These are phyloP conservation scores for Batkoa obscura DNA, from an alignment of 371 early-diverging fungal genomes.

Conservation along the genomic window DNA sequence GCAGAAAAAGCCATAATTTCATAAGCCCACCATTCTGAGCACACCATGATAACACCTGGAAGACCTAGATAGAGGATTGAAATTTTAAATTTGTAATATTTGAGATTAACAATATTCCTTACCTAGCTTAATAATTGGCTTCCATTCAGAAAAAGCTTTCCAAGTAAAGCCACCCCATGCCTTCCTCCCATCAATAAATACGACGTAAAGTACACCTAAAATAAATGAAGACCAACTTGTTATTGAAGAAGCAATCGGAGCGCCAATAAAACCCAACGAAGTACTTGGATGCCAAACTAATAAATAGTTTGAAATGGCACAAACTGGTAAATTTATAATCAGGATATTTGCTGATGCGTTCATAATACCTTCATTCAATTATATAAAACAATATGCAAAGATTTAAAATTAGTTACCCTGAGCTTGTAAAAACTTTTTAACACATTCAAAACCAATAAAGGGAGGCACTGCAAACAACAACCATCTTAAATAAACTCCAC, in stretches of 20 bases:
- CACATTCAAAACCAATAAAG: slow-evolving; percentile 51
- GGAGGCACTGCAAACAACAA: slow-evolving; percentile 53
- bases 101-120: slow-evolving; percentile 48
- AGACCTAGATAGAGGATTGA: slow-evolving; percentile 13
- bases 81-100: background rate
- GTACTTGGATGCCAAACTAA: slow-evolving; percentile 52
- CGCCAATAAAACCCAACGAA: slow-evolving; percentile 60
- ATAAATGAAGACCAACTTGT: slow-evolving; percentile 53
- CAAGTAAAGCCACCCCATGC: slow-evolving; percentile 76
- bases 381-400: background rate
- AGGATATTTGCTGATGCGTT: slow-evolving; percentile 53
- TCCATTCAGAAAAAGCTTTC: slow-evolving; percentile 37
- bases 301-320: slow-evolving; percentile 44
- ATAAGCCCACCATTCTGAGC: slow-evolving; percentile 53
- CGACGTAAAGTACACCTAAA: slow-evolving; percentile 36
- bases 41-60: slow-evolving; percentile 46
- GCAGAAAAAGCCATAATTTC: slow-evolving; percentile 62
- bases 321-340: slow-evolving; percentile 46
- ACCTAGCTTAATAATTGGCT: slow-evolving; percentile 46
- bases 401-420: slow-evolving; percentile 20
- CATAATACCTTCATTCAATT: slow-evolving; percentile 38
- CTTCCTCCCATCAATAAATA: slow-evolving; percentile 37
- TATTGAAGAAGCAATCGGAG: slow-evolving; percentile 56
- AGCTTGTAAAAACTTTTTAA: slow-evolving; percentile 61
- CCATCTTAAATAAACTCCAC: slow-evolving; percentile 40